phyloP scores from a whole-genome alignment of 768 basidiomycete species.

The Agaricus subrufescens region DNA sequence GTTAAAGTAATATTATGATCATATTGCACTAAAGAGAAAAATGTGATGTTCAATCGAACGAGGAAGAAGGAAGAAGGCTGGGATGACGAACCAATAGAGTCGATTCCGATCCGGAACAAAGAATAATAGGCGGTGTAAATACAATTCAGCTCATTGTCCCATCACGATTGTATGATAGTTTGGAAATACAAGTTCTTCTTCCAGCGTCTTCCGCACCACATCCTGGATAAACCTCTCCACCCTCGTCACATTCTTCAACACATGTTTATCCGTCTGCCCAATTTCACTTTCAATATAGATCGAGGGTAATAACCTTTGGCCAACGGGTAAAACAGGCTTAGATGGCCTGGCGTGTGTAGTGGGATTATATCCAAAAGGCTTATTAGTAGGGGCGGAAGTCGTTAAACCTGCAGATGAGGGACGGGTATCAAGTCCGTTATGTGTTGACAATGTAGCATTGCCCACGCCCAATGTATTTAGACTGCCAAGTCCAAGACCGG shows the following conservation, averaged over 20 bases:
- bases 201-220: constrained; percentile 89
- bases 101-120: no score
- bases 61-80: no score
- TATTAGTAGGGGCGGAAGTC: constrained; percentile 21
- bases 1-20: no score
- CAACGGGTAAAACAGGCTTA: constrained; percentile 67
- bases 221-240: constrained; percentile 96
- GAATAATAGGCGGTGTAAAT: no score
- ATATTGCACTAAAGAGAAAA: no score
- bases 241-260: constrained; percentile 90
- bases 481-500: background rate
- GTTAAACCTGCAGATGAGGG: background rate
- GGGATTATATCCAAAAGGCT: background rate
- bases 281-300: constrained; percentile 97
- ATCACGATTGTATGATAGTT: constrained; percentile 84
- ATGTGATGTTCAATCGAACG: no score
- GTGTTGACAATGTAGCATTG: background rate
- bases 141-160: constrained; percentile 25
- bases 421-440: background rate
- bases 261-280: constrained; percentile 92
- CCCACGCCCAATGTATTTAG: background rate
- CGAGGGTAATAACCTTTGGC: constrained; percentile 77
- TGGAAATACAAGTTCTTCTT: constrained; percentile 94
- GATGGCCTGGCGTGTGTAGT: constrained; percentile 26
- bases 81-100: no score